phyloP scores from a whole-genome alignment of 352 stramenopile species.

The Elongisporangium anandrum region DNA sequence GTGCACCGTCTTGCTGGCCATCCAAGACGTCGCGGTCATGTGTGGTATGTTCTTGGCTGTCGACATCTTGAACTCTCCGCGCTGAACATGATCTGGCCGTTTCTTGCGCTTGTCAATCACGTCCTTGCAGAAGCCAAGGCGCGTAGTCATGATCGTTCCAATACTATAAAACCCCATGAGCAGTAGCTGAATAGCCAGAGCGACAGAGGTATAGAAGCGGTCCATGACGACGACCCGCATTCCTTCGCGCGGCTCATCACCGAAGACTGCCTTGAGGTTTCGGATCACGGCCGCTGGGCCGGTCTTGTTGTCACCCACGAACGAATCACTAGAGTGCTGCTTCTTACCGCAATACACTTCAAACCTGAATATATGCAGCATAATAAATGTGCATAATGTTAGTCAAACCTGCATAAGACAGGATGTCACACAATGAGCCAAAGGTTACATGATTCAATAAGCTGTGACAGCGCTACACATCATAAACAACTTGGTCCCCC shows the following conservation, averaged over 20 bases:
- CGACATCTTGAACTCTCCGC: constrained; percentile 1
- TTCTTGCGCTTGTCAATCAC: constrained; percentile 10
- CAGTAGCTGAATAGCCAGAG: constrained; percentile 11
- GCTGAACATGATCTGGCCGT: constrained; percentile 2
- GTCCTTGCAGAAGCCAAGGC: constrained; percentile 5
- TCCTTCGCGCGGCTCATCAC: neutral
- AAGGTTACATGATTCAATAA: constrained; percentile 12
- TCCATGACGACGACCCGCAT: constrained; percentile 11
- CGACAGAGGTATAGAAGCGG: constrained; percentile 8
- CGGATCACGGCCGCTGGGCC: constrained; percentile 4
- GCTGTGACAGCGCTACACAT: constrained; percentile 4
- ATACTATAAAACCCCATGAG: constrained; percentile 10
- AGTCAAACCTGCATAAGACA: too few species aligned
- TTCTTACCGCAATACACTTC: constrained; percentile 8
- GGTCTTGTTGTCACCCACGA: constrained; percentile 2
- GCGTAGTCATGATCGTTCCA: constrained; percentile 5
- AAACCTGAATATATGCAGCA: constrained; percentile 1
- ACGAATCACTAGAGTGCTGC: neutral
- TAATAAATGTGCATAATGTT: neutral
- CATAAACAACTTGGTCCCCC: constrained; percentile 12
- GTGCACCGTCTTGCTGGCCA: constrained; percentile 5
- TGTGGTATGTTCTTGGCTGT: neutral
- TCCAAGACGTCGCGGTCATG: too few species aligned
- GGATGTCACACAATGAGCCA: too few species aligned
- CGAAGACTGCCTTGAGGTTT: constrained; percentile 11